Evolutionary conservation across 225 moss, liverwort and hornwort genomes (phyloP).

Genomic region (Ulota crispa): DNA sequence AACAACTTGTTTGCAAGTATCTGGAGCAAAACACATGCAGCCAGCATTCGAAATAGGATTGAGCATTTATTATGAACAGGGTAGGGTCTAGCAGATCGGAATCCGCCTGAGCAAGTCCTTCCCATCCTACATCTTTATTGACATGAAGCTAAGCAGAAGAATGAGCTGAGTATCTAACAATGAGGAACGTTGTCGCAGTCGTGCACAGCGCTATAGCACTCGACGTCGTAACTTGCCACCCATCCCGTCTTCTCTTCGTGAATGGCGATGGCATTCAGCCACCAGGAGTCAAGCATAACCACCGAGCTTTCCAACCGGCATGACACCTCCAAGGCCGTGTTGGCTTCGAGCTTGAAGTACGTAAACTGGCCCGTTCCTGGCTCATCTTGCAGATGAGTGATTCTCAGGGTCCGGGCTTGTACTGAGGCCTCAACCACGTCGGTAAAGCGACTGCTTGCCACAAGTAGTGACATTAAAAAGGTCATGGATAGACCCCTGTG

Average conservation of each 20-base stretch:
- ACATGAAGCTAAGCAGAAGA: too few relatives aligned
- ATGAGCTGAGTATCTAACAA: not conserved
- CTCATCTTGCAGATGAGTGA: not conserved
- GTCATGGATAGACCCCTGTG: not conserved
- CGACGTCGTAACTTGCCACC: not conserved
- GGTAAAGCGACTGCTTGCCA: not conserved
- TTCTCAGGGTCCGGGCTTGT: not conserved
- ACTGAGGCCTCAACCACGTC: not conserved
- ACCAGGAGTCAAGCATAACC: not conserved
- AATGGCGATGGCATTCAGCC: not conserved
- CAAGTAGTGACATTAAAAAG: not conserved
- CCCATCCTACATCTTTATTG: too few relatives aligned
- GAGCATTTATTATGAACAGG: too few relatives aligned
- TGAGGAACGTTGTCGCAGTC: not conserved
- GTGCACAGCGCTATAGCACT: not conserved
- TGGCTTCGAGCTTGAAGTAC: rapidly evolving
- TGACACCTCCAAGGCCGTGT: not conserved
- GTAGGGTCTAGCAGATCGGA: too few relatives aligned
- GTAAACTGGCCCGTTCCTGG: not conserved
- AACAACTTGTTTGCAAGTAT: too few relatives aligned
- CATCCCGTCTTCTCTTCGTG: not conserved
- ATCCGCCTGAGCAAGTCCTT: too few relatives aligned
- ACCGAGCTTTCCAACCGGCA: not conserved
- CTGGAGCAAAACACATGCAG: too few relatives aligned
- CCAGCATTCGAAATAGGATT: too few relatives aligned